Evolutionary conservation across 495 filamentous ascomycete genomes (phyloP).

Genomic region (Hypoxylon subgilvum): DNA sequence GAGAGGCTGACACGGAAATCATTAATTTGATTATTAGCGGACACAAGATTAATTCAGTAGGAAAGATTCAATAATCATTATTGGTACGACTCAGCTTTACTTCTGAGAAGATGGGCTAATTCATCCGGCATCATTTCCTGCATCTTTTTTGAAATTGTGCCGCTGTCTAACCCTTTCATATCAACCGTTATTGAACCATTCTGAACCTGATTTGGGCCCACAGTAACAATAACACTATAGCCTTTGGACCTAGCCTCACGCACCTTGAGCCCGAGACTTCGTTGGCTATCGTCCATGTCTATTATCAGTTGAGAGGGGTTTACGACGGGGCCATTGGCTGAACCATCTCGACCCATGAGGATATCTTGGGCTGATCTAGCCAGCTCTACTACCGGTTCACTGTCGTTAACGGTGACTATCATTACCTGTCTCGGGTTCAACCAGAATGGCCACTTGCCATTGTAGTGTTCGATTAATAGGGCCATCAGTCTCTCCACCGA

Average conservation of each 20-base stretch:
- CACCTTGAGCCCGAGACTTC: slow-evolving; percentile 71
- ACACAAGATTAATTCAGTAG: neutral
- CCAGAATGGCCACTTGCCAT: slow-evolving; percentile 90
- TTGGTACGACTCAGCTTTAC: slow-evolving; percentile 44
- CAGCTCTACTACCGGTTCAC: slow-evolving; percentile 61
- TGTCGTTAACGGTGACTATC: slow-evolving; percentile 76
- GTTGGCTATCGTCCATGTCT: slow-evolving; percentile 71
- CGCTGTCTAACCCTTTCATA: slow-evolving; percentile 28
- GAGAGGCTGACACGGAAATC: slow-evolving; percentile 1
- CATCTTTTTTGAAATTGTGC: slow-evolving; percentile 13
- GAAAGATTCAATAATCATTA: slow-evolving; percentile 22
- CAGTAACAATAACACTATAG: slow-evolving; percentile 75
- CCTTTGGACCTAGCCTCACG: slow-evolving; percentile 72
- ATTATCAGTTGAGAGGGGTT: slow-evolving; percentile 64
- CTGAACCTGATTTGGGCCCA: slow-evolving; percentile 64
- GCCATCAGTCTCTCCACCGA: slow-evolving; percentile 88
- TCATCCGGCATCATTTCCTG: slow-evolving; percentile 45
- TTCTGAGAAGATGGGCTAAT: slow-evolving; percentile 42
- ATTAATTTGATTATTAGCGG: neutral
- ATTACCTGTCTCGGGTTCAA: slow-evolving; percentile 82
- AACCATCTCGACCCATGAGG: slow-evolving; percentile 51
- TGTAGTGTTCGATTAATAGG: slow-evolving; percentile 82
- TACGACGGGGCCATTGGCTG: slow-evolving; percentile 46
- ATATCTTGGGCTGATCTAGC: slow-evolving; percentile 56
- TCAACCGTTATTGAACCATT: slow-evolving; percentile 45